Evolutionary conservation across 441 rosid species (phyloP).

Genomic region (Gossypium gossypioides): DNA sequence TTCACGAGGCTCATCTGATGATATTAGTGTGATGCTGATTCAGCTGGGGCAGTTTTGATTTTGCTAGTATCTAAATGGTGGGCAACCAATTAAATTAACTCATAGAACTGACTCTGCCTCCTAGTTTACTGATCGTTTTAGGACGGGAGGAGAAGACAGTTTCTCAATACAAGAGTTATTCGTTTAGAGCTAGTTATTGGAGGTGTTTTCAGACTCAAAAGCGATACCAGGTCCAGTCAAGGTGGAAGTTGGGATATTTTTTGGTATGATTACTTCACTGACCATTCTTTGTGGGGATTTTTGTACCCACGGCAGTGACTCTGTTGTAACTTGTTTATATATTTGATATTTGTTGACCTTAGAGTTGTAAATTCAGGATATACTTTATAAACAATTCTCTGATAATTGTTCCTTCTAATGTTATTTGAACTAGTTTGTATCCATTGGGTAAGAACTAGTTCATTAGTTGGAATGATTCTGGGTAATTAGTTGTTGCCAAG

Average conservation of each 20-base stretch:
- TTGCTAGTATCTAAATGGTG: neutral
- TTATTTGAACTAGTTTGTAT: neutral
- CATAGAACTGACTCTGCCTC: neutral
- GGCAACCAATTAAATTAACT: neutral
- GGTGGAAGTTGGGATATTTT: neutral
- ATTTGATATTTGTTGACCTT: constrained; percentile 3
- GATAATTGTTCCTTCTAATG: neutral
- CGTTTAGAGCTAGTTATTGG: neutral
- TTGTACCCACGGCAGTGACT: neutral
- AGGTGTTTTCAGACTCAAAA: neutral
- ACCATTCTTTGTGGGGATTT: constrained; percentile 13
- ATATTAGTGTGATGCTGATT: constrained; percentile 54
- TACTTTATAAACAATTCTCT: neutral
- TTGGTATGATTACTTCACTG: neutral
- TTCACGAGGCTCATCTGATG: constrained; percentile 59
- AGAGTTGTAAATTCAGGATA: neutral
- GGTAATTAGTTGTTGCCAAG: neutral
- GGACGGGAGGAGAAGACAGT: neutral
- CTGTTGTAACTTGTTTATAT: neutral
- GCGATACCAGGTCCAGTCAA: neutral
- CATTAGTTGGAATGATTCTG: neutral
- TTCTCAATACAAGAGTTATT: neutral
- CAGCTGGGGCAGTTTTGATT: constrained; percentile 29
- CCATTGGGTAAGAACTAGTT: neutral
- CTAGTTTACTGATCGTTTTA: neutral